A percentile compares a stretch with the other conserved stretches of the same genome.
These are phyloP conservation scores for Croton setiger DNA, from an alignment of 441 rosid species.

Conservation along the genomic window DNA sequence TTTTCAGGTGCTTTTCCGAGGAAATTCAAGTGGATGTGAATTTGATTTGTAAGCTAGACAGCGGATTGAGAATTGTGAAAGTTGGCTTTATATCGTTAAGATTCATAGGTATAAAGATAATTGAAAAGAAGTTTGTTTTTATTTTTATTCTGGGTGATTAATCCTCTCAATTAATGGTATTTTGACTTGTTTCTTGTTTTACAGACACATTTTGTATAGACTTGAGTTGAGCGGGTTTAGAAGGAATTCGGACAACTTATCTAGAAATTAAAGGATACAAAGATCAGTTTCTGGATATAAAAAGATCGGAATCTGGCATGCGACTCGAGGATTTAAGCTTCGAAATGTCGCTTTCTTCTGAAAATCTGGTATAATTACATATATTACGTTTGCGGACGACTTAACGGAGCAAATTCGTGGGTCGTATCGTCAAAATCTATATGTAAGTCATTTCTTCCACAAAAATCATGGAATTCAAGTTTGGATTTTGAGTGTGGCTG, in stretches of 20 bases:
- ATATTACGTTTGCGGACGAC: neutral
- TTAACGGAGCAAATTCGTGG: constrained; percentile 15
- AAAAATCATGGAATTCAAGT: constrained; percentile 5
- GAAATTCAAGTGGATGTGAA: constrained; percentile 7
- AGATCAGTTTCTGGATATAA: constrained; percentile 21
- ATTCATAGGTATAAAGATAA: neutral
- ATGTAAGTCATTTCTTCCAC: constrained; percentile 6
- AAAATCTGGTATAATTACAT: constrained; percentile 22
- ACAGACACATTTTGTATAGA: constrained; percentile 30
- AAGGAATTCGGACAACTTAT: constrained; percentile 12
- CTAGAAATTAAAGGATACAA: neutral
- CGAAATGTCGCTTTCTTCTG: constrained; percentile 28
- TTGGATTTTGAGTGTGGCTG: neutral
- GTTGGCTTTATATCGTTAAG: constrained; percentile 12
- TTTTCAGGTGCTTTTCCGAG: constrained; percentile 6
- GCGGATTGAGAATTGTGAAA: constrained; percentile 14
- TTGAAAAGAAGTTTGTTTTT: constrained; percentile 6
- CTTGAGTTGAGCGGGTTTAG: constrained; percentile 16
- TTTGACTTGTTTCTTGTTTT: constrained; percentile 6
- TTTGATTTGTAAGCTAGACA: neutral
- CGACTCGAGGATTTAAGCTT: constrained; percentile 16
- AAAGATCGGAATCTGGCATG: constrained; percentile 26
- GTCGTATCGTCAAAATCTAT: constrained; percentile 3
- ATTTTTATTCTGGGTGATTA: constrained; percentile 11
- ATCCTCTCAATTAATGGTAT: constrained; percentile 14